Base-by-base conservation (phyloP, 2,329 filamentous ascomycete genomes). In the Neonectria neomacrospora region DNA sequence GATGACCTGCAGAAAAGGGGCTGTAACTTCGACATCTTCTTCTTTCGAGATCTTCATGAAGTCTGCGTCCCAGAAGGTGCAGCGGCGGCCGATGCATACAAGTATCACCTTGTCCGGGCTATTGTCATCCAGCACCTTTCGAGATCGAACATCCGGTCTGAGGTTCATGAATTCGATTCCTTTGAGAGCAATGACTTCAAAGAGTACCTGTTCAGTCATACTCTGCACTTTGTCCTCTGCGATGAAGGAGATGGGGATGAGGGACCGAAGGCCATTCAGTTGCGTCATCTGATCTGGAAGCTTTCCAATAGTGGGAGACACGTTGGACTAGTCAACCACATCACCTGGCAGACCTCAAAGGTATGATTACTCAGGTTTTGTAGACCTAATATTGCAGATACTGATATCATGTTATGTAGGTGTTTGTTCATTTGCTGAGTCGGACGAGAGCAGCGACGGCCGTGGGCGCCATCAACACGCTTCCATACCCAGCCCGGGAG, bases 11-110 rank as follows among this genome's bases (percentile, higher is more conserved):
- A 82, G 44, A 82, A 84, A 58, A 82, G 90, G 53, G 88, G 89
- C 56, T 93, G 90, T 75, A 87, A 88, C 60, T 94, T 93, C 69
- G 85, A 93, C 65, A 76, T 94, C 64, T 79, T 88, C 16, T 94
- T 92, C 79, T 91, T 94, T 71, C 81, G 87, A 26, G 78, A 80
- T 58, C 81, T 89, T 58, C 77, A 83, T 67, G 73, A 80, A 5
- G 78, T 89, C 11, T 91, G 87, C 70, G 76, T 90, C 14, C 88
- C 90, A 4, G 47, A 66, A 2, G 59, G 67, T 9, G 18, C 34
- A n/a, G 10, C 18, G 3, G 56, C 51, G 0, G 61, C 47, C 1
- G 57, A 64, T 48, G 58, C 48, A 5, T 76, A 74, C 69, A 90
- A 88, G 70, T 92, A 88, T 70, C 79, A 85, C 1, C 81, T 93